Percentiles rank a stretch among this genome's conserved stretches.
Evolutionary conservation across 2,329 filamentous ascomycete species (phyloP).

Genomic region (Aspergillus versicolor): DNA sequence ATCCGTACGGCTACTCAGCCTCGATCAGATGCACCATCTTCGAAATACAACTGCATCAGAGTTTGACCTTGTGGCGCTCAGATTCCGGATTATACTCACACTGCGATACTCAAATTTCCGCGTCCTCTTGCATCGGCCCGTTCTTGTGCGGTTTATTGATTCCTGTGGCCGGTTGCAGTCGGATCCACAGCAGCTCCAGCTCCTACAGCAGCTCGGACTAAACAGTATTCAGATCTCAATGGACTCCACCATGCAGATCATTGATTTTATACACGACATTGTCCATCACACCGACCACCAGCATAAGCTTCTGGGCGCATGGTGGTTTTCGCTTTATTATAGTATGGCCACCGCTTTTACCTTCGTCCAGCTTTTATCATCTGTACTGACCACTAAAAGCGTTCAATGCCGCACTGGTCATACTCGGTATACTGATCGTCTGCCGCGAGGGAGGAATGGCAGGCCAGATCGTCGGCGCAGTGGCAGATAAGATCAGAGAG

Average conservation of each 20-base stretch:
- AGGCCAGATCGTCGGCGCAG: too few species aligned
- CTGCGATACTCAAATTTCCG: constrained; percentile 45
- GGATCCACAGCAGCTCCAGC: constrained; percentile 19
- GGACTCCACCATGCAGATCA: constrained; percentile 31
- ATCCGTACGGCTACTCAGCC: neutral
- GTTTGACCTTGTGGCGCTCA: constrained; percentile 5
- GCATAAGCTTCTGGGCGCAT: constrained; percentile 27
- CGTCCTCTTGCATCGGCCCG: constrained; percentile 43
- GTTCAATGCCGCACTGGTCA: too few species aligned
- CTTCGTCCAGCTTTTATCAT: too few species aligned
- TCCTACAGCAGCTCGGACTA: constrained; percentile 32
- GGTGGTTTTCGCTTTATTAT: constrained; percentile 37
- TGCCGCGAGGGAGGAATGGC: too few species aligned
- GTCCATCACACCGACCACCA: constrained; percentile 18
- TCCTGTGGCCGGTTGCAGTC: neutral
- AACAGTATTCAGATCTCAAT: constrained; percentile 35
- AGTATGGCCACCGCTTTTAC: constrained; percentile 21
- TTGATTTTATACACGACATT: constrained; percentile 24
- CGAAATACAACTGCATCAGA: too few species aligned
- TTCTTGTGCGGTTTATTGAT: constrained; percentile 41
- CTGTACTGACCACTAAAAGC: too few species aligned
- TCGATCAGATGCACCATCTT: neutral
- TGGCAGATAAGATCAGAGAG: too few species aligned
- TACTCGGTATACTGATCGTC: too few species aligned
- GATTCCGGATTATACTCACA: constrained; percentile 45